Evolutionary conservation across 2,329 filamentous ascomycete species (phyloP), one percentile per base, ranked within the genome.

Genomic region (Fusarium sp.): DNA sequence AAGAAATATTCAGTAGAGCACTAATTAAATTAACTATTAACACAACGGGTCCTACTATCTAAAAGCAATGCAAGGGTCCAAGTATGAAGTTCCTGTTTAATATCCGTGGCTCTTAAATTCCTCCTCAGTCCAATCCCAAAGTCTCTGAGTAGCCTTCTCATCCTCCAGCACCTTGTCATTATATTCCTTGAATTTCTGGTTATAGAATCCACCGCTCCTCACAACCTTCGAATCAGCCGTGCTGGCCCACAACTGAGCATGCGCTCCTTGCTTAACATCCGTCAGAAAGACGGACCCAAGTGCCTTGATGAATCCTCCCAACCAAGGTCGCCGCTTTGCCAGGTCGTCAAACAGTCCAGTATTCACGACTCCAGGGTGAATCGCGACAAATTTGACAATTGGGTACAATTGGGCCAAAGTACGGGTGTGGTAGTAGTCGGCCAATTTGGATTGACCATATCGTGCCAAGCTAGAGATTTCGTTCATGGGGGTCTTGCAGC

Each of bases 41-140:
- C 7, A 24, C 7, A 24, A 24, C 24, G 24, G 3, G 24, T 24
- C 24, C 7, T 24, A 24, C 24, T 30, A 30, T 30, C 4, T 10
- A 30, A 2, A 30, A 30, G 28, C 5, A 11, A 13, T 2, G 3
- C 28, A 30, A 30, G 13, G 28, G 10, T 30, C 9, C 28, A 30
- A 30, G 28, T 13, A 30, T 13, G 2, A 11, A 30, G 32, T 17
- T 15, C 32, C 5, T 24, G 17, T 11, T 43, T 26, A 15, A 43
- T 41, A 43, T 8, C 35, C 47, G 2, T 15, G 13, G 32, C 32
- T 35, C n/a, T 20, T 19, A 7, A 50, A 26, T 2, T 50, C 33
- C 22, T 40, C 28, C 35, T 50, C 33, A 2, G 47, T 40, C 47
- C 47, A 50, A 13, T 50, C 22, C 47, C 47, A 50, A 4, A 50